Conservation (phyloP, 805 yeast genomes). For the Pichia nanzhaoensis region DNA sequence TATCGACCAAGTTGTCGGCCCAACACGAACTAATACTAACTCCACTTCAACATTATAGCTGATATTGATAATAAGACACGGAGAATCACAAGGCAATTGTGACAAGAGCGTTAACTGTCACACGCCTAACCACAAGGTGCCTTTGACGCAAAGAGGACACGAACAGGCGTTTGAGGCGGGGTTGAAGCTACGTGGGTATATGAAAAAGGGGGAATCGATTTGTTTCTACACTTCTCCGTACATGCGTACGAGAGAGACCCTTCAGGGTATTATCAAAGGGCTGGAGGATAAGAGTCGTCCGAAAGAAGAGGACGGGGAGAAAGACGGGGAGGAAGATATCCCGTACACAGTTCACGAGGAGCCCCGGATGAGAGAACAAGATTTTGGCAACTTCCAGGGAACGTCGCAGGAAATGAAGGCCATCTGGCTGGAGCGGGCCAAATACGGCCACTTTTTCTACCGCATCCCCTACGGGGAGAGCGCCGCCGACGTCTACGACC, state of each 20-base stretch:
- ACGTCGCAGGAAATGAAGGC: constrained; percentile 68
- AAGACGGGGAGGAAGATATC: no score
- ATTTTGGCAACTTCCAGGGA: constrained; percentile 88
- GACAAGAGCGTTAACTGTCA: constrained; percentile 75
- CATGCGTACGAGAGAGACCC: constrained; percentile 74
- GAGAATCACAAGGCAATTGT: constrained; percentile 86
- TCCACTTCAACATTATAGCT: constrained; percentile 26
- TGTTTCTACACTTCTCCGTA: constrained; percentile 86
- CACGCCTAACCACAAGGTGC: constrained; percentile 75
- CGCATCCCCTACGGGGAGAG: constrained; percentile 91
- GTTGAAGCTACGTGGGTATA: constrained; percentile 29
- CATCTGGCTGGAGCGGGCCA: constrained; percentile 79
- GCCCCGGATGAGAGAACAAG: constrained; percentile 90
- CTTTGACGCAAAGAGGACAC: constrained; percentile 67
- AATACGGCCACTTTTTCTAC: constrained; percentile 83
- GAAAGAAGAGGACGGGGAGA: no score
- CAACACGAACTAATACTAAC: constrained; percentile 14
- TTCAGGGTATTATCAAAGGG: constrained; percentile 60
- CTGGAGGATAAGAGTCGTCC: constrained; percentile 33
- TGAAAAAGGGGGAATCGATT: constrained; percentile 46
- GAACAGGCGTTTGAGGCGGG: constrained; percentile 60
- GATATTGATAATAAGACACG: constrained; percentile 80
- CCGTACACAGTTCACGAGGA: constrained; percentile 55
- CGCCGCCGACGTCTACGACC: constrained; percentile 92
- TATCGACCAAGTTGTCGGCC: no score